Conservation (phyloP, 345 rosid species). For the Euphorbia peplus region DNA sequence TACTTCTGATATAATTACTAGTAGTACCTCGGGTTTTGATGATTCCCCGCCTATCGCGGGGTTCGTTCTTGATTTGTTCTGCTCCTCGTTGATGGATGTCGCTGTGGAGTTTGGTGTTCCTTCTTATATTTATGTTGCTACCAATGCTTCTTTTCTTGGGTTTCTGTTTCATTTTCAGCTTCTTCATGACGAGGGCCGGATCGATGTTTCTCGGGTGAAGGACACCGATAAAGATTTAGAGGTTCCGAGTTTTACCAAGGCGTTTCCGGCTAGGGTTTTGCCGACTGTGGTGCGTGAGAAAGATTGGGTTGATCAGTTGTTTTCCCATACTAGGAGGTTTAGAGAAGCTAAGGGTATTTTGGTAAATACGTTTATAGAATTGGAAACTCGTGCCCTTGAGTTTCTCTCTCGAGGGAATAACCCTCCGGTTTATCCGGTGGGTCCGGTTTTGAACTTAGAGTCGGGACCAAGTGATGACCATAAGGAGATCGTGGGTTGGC, state of each 20-base stretch:
- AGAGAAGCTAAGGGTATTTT: slow-evolving; percentile 6
- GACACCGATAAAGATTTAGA: slow-evolving; percentile 1
- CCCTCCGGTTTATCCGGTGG: slow-evolving; percentile 12
- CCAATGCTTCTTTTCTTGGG: slow-evolving; percentile 15
- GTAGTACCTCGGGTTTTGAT: background rate
- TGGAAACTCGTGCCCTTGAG: background rate
- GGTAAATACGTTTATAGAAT: background rate
- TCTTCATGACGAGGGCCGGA: slow-evolving; percentile 4
- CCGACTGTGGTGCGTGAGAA: background rate
- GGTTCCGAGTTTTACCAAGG: background rate
- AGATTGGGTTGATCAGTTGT: background rate
- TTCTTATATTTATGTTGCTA: slow-evolving; percentile 16
- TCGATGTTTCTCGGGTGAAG: slow-evolving; percentile 4
- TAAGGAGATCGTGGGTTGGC: slow-evolving; percentile 12
- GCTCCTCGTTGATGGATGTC: slow-evolving; percentile 11
- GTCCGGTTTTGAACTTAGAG: background rate
- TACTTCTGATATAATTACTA: slow-evolving; percentile 11
- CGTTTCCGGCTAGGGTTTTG: background rate
- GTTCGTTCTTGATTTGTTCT: slow-evolving; percentile 19
- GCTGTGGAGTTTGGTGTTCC: slow-evolving; percentile 21
- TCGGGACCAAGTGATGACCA: background rate
- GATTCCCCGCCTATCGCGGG: slow-evolving; percentile 1
- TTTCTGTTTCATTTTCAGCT: background rate
- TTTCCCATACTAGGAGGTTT: background rate
- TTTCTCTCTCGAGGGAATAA: background rate